phyloP scores from a whole-genome alignment of 1,284 basidiomycete genomes.

The Afroboletus lepidellus region DNA sequence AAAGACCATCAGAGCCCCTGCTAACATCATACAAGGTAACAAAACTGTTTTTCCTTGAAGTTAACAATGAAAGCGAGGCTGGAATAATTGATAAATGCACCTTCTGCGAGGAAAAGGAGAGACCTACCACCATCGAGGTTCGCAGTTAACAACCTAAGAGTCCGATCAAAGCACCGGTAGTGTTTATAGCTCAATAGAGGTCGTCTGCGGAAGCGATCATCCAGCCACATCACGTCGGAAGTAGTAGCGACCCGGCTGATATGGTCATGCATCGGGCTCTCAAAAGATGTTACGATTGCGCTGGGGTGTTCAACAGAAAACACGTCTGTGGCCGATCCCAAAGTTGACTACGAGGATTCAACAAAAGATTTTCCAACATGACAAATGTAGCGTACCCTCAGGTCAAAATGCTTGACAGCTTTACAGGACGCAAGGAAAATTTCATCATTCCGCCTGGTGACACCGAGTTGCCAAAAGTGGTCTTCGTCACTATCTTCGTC shows the following conservation, averaged over 20 bases:
- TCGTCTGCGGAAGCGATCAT: constrained; percentile 50
- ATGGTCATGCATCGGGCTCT: constrained; percentile 41
- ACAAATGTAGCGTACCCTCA: constrained; percentile 41
- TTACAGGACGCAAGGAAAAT: constrained; percentile 36
- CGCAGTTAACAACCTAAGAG: constrained; percentile 45
- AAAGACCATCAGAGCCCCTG: constrained; percentile 37
- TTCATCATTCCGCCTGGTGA: constrained; percentile 24
- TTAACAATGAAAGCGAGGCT: constrained; percentile 51
- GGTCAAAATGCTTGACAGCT: constrained; percentile 42
- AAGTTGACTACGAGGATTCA: constrained; percentile 24
- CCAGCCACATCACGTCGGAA: constrained; percentile 63
- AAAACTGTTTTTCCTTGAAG: constrained; percentile 55
- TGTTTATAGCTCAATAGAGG: constrained; percentile 65
- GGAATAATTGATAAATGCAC: constrained; percentile 7
- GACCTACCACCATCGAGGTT: constrained; percentile 39
- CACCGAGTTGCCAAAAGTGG: constrained; percentile 32
- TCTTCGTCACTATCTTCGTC: constrained; percentile 19
- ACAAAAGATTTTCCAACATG: constrained; percentile 7
- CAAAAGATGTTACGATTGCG: constrained; percentile 52
- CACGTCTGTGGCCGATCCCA: constrained; percentile 29
- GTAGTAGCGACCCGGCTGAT: constrained; percentile 58
- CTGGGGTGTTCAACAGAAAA: constrained; percentile 35
- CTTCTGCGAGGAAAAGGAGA: background rate
- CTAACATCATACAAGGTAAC: constrained; percentile 64
- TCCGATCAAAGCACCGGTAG: constrained; percentile 57